Evolutionary conservation across 2,329 filamentous ascomycete species (phyloP), one percentile per base, ranked within the genome.

Genomic region (Allantophomopsis lycopodina): DNA sequence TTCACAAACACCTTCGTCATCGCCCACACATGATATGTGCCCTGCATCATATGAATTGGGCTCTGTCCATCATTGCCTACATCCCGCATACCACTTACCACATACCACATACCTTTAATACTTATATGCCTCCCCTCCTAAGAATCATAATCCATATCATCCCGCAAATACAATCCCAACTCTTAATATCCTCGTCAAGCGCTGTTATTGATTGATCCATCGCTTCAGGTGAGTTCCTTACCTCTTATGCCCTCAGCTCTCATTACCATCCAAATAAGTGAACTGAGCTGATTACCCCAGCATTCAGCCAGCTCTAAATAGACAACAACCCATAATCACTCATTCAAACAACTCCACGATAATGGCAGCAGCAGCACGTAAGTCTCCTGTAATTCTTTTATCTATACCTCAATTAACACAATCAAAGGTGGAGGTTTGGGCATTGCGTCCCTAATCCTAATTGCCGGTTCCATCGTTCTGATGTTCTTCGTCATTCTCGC

Each of bases 401-500:
- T 15, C 3, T n/a, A 34, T 10, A 11, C 7, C 13, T 14, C 8
- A 34, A 34, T 17, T 34, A 34, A 34, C 32, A 34, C 16, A 7
- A 14, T 5, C 7, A 34, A 52, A 79, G 75, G 74, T 52, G 66
- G 69, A 41, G 41, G 68, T 36, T 59, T 79, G 51, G 71, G 67
- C 48, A 55, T 75, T 36, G 45, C 66, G 36, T 76, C 76, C 55
- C 62, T 82, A 42, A 58, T 82, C 49, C 63, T 83, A 45, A 66
- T 77, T 45, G 75, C 71, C 35, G 74, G 66, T 35, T 69, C 74
- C 39, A 62, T 79, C 39, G 59, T 83, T 20, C 59, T 84, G 46
- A 70, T 79, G 49, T 73, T 83, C 59, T 68, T 83, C 49, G 71
- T 78, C 46, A 64, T 83, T 37, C 64, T 83, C 35, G 76, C 69